Conservation (phyloP, 176 grass and related monocot species). For the Aegilops tauschii region DNA sequence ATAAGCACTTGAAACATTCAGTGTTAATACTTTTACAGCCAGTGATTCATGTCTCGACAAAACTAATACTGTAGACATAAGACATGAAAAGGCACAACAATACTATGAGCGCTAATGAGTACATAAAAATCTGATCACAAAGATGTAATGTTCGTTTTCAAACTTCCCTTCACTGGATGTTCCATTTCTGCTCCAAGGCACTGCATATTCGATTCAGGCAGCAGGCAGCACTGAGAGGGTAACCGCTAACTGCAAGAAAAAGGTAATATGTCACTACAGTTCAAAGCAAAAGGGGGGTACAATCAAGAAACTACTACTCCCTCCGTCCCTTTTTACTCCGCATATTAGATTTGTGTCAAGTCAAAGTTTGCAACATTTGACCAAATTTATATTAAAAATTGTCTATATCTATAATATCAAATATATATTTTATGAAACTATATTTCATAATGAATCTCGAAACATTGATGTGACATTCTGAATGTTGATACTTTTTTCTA, state of each 20-base stretch:
- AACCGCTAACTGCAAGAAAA: slow-evolving; percentile 75
- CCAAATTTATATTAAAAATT: no score
- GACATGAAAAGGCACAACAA: background rate
- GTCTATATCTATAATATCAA: no score
- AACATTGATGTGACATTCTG: no score
- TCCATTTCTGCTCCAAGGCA: slow-evolving; percentile 94
- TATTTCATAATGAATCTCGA: no score
- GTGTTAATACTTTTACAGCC: background rate
- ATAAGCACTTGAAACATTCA: background rate
- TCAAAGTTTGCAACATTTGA: no score
- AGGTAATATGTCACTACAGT: background rate
- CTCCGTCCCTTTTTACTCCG: no score
- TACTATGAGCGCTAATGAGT: background rate
- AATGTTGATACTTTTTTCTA: no score
- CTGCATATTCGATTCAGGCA: slow-evolving; percentile 92
- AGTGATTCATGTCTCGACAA: background rate
- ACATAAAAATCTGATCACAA: background rate
- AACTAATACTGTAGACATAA: slow-evolving; percentile 5
- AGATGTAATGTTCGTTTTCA: background rate
- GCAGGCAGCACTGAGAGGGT: slow-evolving; percentile 90
- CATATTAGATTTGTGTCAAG: no score
- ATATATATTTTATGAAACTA: no score
- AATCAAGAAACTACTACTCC: background rate
- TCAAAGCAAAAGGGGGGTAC: background rate
- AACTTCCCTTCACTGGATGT: slow-evolving; percentile 49